A percentile compares a stretch with the other conserved stretches of the same genome.
Conservation (phyloP, 83 land plant species). For the Isoetes engelmannii region DNA sequence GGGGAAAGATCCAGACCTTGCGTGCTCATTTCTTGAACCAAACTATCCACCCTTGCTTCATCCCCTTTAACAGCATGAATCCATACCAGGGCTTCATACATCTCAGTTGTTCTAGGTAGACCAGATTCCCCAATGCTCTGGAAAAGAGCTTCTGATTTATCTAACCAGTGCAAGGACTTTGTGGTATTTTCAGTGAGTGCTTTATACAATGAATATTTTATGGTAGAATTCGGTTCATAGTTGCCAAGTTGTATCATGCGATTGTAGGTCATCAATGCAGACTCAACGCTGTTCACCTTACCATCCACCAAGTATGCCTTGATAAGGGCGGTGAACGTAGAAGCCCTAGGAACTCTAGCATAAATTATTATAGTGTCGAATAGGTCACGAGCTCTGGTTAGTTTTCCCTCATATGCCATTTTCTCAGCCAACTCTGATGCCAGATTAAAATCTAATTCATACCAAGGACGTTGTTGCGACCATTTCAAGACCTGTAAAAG, state of each 20-base stretch:
- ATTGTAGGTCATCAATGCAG: slow-evolving; percentile 59
- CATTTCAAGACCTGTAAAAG: slow-evolving; percentile 67
- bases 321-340: slow-evolving; percentile 54
- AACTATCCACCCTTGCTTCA: slow-evolving; percentile 39
- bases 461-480: slow-evolving; percentile 76
- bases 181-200: slow-evolving; percentile 51
- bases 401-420: slow-evolving; percentile 61
- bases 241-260: slow-evolving; percentile 77
- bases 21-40: slow-evolving; percentile 32
- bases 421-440: slow-evolving; percentile 70
- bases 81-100: slow-evolving; percentile 40
- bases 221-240: slow-evolving; percentile 49
- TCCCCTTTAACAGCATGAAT: slow-evolving; percentile 41
- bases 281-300: slow-evolving; percentile 43
- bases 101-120: slow-evolving; percentile 23
- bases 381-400: slow-evolving; percentile 59
- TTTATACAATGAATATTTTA: slow-evolving; percentile 57
- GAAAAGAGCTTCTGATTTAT: slow-evolving; percentile 65
- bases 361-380: slow-evolving; percentile 68
- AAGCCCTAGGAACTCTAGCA: slow-evolving; percentile 57
- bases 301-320: slow-evolving; percentile 60
- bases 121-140: slow-evolving; percentile 52
- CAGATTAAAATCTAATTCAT: slow-evolving; percentile 61
- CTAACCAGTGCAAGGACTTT: slow-evolving; percentile 39
- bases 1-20: slow-evolving; percentile 7